phyloP scores from a whole-genome alignment of 1,139 yeast species.

The Taphrina communis region DNA sequence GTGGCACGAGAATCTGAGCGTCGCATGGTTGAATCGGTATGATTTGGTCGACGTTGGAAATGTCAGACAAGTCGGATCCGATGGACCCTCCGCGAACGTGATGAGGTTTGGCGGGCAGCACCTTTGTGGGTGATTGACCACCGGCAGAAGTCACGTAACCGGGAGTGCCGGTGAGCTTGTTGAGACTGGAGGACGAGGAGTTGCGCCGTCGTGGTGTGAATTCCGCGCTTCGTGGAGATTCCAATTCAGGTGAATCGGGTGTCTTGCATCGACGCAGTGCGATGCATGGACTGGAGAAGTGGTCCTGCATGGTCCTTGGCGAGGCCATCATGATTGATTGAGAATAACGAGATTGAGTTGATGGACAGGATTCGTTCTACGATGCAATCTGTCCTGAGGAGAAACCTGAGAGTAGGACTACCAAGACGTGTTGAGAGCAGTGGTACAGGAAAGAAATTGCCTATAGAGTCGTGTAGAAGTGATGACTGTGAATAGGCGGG shows the following conservation, averaged over 20 bases:
- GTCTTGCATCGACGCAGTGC: constrained; percentile 18
- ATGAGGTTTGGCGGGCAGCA: constrained; percentile 27
- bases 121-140: constrained; percentile 13
- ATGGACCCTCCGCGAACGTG: constrained; percentile 37
- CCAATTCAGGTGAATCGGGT: constrained; percentile 1
- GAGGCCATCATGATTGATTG: constrained; percentile 4
- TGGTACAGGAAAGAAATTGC: too few species aligned
- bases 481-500: too few species aligned
- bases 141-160: constrained; percentile 21
- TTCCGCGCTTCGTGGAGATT: background rate
- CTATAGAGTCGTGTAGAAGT: too few species aligned
- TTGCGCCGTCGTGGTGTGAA: constrained; percentile 9
- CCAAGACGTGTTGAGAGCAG: too few species aligned
- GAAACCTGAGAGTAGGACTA: too few species aligned
- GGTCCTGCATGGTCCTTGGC: constrained; percentile 15
- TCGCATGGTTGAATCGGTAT: constrained; percentile 34
- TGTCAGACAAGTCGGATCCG: background rate
- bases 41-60: constrained; percentile 29
- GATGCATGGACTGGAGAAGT: constrained; percentile 20
- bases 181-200: constrained; percentile 7
- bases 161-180: constrained; percentile 27
- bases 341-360: background rate
- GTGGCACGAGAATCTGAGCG: constrained; percentile 28
- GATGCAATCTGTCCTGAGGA: too few species aligned
- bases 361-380: too few species aligned